Conservation (phyloP, 1,284 basidiomycete species). For the Pterulicium gracile region DNA sequence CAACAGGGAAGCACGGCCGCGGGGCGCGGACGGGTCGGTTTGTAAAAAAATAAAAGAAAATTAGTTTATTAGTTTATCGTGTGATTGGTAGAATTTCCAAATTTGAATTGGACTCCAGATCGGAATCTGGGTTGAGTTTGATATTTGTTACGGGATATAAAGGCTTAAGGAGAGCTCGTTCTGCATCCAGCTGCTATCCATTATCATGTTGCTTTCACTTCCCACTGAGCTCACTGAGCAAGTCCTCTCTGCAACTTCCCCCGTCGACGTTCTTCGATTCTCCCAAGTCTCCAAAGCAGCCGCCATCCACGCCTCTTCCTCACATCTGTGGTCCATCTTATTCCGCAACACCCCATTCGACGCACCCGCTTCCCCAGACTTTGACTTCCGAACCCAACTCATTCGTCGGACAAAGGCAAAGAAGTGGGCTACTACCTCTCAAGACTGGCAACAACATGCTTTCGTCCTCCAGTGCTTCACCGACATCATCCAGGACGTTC, state of each 20-base stretch:
- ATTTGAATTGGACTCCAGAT: too few species aligned
- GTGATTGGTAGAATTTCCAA: too few species aligned
- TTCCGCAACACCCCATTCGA: constrained; percentile 53
- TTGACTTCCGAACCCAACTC: constrained; percentile 7
- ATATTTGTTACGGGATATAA: not conserved
- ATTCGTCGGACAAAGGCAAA: constrained; percentile 24
- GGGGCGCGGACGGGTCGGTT: not conserved
- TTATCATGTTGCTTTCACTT: constrained; percentile 15
- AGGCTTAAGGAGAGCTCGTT: not conserved
- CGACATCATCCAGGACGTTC: constrained; percentile 28
- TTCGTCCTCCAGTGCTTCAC: constrained; percentile 32
- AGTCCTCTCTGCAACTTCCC: constrained; percentile 40
- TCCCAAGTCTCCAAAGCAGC: constrained; percentile 39
- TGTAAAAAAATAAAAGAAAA: not conserved
- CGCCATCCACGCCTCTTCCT: constrained; percentile 33
- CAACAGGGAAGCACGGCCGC: too few species aligned
- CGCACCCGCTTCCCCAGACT: constrained; percentile 20
- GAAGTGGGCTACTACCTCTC: constrained; percentile 19
- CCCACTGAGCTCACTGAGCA: constrained; percentile 49
- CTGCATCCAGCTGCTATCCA: not conserved
- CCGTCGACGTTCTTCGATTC: constrained; percentile 44
- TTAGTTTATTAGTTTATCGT: not conserved
- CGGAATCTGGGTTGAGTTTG: too few species aligned
- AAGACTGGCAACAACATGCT: constrained; percentile 18
- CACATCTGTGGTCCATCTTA: constrained; percentile 50